phyloP scores from a whole-genome alignment of 192 early-diverging fungal species.

The Podila clonocystis region DNA sequence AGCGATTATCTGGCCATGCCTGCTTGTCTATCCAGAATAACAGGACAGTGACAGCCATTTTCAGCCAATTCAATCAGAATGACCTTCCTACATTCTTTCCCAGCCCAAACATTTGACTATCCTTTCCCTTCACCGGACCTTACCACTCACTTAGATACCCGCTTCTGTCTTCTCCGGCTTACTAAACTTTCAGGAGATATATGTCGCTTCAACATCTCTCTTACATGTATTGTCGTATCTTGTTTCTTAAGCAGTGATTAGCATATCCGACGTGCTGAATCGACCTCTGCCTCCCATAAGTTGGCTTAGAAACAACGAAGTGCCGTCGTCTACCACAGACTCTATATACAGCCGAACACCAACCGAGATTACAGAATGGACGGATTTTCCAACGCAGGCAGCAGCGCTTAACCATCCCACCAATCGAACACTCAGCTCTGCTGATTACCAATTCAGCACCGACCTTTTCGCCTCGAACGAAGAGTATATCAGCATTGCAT shows the following conservation, averaged over 20 bases:
- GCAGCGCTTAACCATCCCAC: conserved; percentile 15
- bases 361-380: conserved; percentile 16
- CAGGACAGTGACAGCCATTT: too few relatives aligned
- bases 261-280: conserved; percentile 23
- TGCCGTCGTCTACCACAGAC: conserved; percentile 10
- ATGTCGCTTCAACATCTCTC: not conserved
- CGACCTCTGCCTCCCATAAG: conserved; percentile 11
- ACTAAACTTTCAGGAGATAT: not conserved
- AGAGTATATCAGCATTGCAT: conserved; percentile 5
- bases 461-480: conserved; percentile 8
- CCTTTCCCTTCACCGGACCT: too few relatives aligned
- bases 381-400: conserved; percentile 13
- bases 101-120: too few relatives aligned
- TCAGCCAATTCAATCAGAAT: too few relatives aligned
- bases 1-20: too few relatives aligned
- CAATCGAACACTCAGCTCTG: conserved; percentile 11
- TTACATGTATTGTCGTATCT: not conserved
- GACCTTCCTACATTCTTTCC: too few relatives aligned
- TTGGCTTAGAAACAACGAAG: conserved; percentile 2
- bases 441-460: conserved; percentile 4
- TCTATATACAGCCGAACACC: conserved; percentile 9
- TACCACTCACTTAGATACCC: too few relatives aligned
- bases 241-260: conserved; percentile 5
- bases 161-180: too few relatives aligned
- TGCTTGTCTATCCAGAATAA: too few relatives aligned